Evolutionary conservation across 164 flowering plant genomes (phyloP).

Genomic region (Macadamia tetraphylla): DNA sequence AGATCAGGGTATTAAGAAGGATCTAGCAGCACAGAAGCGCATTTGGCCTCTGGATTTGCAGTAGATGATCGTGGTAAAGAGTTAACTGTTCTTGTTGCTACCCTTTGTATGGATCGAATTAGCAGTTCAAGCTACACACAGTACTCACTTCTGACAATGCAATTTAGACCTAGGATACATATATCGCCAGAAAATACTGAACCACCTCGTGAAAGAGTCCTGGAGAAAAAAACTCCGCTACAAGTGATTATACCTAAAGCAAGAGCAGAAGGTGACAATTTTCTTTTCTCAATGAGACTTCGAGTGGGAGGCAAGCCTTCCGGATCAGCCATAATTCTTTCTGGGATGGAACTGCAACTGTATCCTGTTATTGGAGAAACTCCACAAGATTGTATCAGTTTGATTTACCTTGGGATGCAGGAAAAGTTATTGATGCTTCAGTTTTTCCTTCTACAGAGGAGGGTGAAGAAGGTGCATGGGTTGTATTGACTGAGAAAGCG

Average conservation of each 20-base stretch:
- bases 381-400: conserved; percentile 77
- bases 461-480: conserved; percentile 83
- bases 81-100: conserved; percentile 76
- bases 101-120: conserved; percentile 71
- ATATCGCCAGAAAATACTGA: conserved; percentile 20
- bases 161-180: conserved; percentile 48
- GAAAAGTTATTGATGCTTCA: conserved; percentile 92
- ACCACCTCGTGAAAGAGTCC: conserved; percentile 30
- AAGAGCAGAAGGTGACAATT: conserved; percentile 79
- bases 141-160: conserved; percentile 84
- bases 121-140: conserved; percentile 86
- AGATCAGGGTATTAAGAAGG: conserved; percentile 81
- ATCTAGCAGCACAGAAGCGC: conserved; percentile 80
- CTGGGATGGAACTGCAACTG: conserved; percentile 98
- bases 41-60: conserved; percentile 95
- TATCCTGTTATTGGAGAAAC: conserved; percentile 57
- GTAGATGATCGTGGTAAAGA: conserved; percentile 66
- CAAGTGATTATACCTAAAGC: conserved; percentile 93
- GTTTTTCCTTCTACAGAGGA: conserved; percentile 70
- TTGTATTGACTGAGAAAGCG: conserved; percentile 85
- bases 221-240: conserved; percentile 81
- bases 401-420: conserved; percentile 92
- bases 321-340: conserved; percentile 76
- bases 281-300: conserved; percentile 78
- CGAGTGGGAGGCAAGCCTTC: conserved; percentile 90